Evolutionary conservation across 352 stramenopile genomes (phyloP), one percentile per base, ranked within the genome.

Genomic region (Globisporangium apiculatum): DNA sequence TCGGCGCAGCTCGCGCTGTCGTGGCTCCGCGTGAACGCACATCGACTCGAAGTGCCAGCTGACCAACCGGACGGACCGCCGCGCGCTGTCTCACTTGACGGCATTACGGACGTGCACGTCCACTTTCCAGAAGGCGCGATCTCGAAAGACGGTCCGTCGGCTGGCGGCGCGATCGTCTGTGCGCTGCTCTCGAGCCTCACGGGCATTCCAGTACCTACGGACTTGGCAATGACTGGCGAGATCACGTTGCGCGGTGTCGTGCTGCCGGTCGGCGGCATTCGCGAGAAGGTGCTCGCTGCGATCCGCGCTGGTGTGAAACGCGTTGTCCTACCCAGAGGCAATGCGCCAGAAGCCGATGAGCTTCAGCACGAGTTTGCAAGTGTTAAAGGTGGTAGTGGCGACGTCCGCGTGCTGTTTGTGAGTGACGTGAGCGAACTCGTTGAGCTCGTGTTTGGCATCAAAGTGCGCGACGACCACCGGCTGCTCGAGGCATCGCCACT

Each of bases 61-160:
- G 68, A 72, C 35, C 48, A 55, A 15, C 60, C 60, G 6, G 51
- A 55, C 6, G 4, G 52, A 10, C 46, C 60, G 24, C 58, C 57
- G 4, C 69, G 65, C n/a, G 46, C 64, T 10, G 51, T 85, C 37
- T 84, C 75, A 4, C 49, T 90, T 38, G 64, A 89, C 47, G 67
- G 64, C 17, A 73, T 91, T 48, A 79, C 73, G 7, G 83, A 89
- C 53, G 69, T 97, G 7, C 87, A 97, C 57, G 68, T 97, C 4
- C 87, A 97, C 58, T 94, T 97, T 42, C 89, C 89, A 0, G 86
- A 94, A 66, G 89, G 86, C 46, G 89, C 86, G 8, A 94, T 92
- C 24, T 79, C 87, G 5, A 97, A 97, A 60, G 89, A 97, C 54
- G 87, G 89, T 5, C 88, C 89, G 10, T 96, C 84, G 4, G 87